Percentiles rank a stretch among this genome's conserved stretches.
phyloP scores from a whole-genome alignment of 106 monocot species.

The Dioscorea dumetorum region DNA sequence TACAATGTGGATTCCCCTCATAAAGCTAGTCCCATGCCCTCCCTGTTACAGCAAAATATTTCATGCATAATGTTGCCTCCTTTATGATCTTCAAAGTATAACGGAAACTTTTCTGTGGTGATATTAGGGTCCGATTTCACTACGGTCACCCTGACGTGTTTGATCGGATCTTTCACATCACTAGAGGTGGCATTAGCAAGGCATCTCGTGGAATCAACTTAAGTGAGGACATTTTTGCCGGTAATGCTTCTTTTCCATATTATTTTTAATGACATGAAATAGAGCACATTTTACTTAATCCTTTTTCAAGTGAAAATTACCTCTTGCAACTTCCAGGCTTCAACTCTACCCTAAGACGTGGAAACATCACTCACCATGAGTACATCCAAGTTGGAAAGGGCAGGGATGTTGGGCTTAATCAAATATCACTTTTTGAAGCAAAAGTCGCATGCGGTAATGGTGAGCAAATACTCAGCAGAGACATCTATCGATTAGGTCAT shows the following conservation, averaged over 20 bases:
- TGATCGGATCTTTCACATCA: conserved; percentile 96
- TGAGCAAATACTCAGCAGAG: conserved; percentile 91
- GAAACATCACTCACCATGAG: conserved; percentile 98
- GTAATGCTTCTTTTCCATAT: conserved; percentile 21
- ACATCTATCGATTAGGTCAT: conserved; percentile 89
- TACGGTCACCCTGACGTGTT: conserved; percentile 99
- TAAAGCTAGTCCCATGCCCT: no score
- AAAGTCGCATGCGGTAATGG: conserved; percentile 98
- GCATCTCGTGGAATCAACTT: conserved; percentile 93
- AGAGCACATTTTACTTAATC: no score
- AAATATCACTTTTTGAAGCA: conserved; percentile 97
- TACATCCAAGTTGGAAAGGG: conserved; percentile 99
- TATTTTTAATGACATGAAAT: not conserved
- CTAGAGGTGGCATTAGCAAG: conserved; percentile 98
- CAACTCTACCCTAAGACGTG: conserved; percentile 85
- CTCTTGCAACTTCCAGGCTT: conserved; percentile 48
- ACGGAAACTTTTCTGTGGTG: not conserved
- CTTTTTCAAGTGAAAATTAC: no score
- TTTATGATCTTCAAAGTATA: not conserved
- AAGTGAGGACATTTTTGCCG: conserved; percentile 98
- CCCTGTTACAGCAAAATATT: no score
- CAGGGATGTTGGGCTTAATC: conserved; percentile 97
- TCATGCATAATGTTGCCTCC: no score
- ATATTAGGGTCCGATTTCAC: conserved; percentile 87
- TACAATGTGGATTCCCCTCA: no score